Base-by-base conservation (phyloP, 371 early-diverging fungal genomes). In the Mortierella sp. region DNA sequence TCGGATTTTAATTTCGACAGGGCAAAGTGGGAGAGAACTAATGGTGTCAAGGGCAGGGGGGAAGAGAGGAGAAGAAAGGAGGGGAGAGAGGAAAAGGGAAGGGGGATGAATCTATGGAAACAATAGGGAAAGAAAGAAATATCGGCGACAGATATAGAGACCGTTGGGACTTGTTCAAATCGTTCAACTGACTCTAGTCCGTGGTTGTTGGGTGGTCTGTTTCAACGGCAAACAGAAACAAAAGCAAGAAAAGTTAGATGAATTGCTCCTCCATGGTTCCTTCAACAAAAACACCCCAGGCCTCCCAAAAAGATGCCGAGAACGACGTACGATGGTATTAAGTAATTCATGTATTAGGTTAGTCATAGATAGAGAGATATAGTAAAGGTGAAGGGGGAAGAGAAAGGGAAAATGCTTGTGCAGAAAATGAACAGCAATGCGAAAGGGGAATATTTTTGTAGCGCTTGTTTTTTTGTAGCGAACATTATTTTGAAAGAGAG, bases 141-240 rank as follows among this genome's bases (percentile, higher is more conserved):
- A 47, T 47, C 22, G 6, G 11, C 1, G 48, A 22, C 22, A 22
- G 22, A 47, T 16, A 47, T 47, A 47, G 22, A 16, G 16, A 10
- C 45, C 45, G 13, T 19, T 22, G 11, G 47, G 47, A n/a, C n/a
- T n/a, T n/a, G n/a, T n/a, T n/a, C n/a, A n/a, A n/a, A n/a, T n/a
- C n/a, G n/a, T n/a, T n/a, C n/a, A n/a, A n/a, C n/a, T n/a, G n/a
- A n/a, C 47, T 66, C 44, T 79, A 79, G 50, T 79, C 79, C 7
- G 71, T 71, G 24, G 75, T 45, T 34, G 71, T 74, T 40, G 79
- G 71, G n/a, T 74, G 71, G 39, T 79, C 72, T 74, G 64, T 31
- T 22, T 40, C 14, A 29, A 64, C 14, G 34, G 48, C 22, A 31
- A 52, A 47, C 4, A 48, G 37, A 45, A 61, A 65, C 26, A 29